Conservation (phyloP, 2,329 filamentous ascomycete genomes). For the Ustilaginoidea virens region DNA sequence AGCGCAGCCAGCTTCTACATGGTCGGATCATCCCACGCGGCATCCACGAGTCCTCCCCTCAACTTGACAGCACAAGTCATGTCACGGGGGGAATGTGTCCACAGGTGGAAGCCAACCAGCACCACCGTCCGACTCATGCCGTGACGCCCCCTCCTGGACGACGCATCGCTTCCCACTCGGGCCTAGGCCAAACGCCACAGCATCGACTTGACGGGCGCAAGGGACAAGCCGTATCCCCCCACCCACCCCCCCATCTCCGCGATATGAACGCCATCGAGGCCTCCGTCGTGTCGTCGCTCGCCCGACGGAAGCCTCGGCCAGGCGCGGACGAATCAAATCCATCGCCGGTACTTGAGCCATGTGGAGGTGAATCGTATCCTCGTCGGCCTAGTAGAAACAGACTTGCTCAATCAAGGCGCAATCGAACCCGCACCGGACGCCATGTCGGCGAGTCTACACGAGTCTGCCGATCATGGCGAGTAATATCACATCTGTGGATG, state of each 20-base stretch:
- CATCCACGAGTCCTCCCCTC: no score
- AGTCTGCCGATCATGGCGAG: conserved; percentile 47
- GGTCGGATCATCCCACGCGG: no score
- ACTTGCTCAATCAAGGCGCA: conserved; percentile 54
- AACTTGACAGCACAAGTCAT: no score
- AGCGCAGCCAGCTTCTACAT: no score
- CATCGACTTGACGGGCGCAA: conserved; percentile 18
- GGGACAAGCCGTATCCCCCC: conserved; percentile 26
- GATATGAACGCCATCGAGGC: conserved; percentile 28
- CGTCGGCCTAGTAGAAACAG: conserved; percentile 41
- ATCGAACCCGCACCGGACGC: conserved; percentile 55
- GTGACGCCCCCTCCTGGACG: no score
- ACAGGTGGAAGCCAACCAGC: no score
- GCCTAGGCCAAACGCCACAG: conserved; percentile 10
- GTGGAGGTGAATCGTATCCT: neutral
- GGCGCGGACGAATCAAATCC: conserved; percentile 3
- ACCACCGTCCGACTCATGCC: no score
- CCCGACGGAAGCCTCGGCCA: conserved; percentile 10
- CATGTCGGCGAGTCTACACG: conserved; percentile 57
- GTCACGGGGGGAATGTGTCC: no score
- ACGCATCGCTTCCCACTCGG: conserved; percentile 13
- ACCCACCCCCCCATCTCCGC: conserved; percentile 33
- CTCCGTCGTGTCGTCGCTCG: conserved; percentile 16
- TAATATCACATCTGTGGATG: conserved; percentile 68
- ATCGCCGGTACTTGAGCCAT: neutral